phyloP scores from a whole-genome alignment of 2,329 filamentous ascomycete species.

The Daldinia sp. region DNA sequence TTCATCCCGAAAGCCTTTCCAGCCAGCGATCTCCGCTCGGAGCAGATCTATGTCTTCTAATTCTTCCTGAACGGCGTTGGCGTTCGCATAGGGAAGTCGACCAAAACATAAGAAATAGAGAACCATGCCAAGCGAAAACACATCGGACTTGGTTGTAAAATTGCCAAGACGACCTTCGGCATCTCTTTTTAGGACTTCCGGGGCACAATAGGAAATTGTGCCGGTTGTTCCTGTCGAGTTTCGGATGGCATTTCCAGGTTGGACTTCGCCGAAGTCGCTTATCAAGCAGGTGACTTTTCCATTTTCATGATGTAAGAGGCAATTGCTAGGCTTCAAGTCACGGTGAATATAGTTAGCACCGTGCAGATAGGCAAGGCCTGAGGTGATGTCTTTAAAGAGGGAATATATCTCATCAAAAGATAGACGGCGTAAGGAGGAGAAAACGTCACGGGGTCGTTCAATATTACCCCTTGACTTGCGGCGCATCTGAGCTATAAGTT shows the following conservation, averaged over 20 bases:
- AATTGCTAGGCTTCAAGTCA: conserved; percentile 96
- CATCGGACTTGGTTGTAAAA: conserved; percentile 95
- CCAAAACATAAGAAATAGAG: conserved; percentile 98
- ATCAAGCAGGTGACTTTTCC: conserved; percentile 81
- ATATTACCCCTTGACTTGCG: conserved; percentile 80
- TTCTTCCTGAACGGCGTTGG: conserved; percentile 88
- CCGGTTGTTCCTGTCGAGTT: conserved; percentile 93
- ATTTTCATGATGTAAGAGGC: conserved; percentile 81
- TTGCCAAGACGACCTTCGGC: conserved; percentile 80
- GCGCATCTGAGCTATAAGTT: conserved; percentile 87
- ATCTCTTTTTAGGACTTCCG: conserved; percentile 82
- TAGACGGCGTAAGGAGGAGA: conserved; percentile 53
- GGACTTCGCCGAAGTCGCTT: conserved; percentile 97
- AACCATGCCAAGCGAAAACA: conserved; percentile 99
- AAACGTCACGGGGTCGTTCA: conserved; percentile 66
- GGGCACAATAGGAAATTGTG: conserved; percentile 96
- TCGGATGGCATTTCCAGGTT: conserved; percentile 80
- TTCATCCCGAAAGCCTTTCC: conserved; percentile 86
- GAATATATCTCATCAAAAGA: conserved; percentile 95
- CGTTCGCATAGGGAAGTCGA: conserved; percentile 82
- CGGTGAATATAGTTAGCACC: conserved; percentile 93
- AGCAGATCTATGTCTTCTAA: conserved; percentile 88
- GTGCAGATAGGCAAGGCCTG: conserved; percentile 89
- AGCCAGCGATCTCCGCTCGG: conserved; percentile 83
- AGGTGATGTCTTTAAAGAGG: conserved; percentile 94